Percentiles rank a stretch among this genome's conserved stretches.
Evolutionary conservation across 768 basidiomycete species (phyloP).

Genomic region (Termitomyces sp.): DNA sequence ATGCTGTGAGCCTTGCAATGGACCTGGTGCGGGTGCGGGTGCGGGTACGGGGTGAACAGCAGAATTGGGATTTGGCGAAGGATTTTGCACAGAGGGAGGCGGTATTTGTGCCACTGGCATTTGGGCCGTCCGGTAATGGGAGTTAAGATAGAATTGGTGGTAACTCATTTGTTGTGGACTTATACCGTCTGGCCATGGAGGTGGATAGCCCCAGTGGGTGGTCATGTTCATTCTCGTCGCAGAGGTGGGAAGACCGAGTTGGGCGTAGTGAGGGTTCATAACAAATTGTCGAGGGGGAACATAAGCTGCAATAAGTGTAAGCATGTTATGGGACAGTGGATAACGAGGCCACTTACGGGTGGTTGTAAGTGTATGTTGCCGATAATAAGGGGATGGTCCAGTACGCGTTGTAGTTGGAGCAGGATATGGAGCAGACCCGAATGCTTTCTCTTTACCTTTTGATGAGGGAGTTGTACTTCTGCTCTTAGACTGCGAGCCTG

Average conservation of each 20-base stretch:
- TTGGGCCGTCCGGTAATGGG: slow-evolving; percentile 37
- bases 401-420: slow-evolving; percentile 26
- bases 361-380: slow-evolving; percentile 53
- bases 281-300: slow-evolving; percentile 36
- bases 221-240: slow-evolving; percentile 42
- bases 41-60: slow-evolving; percentile 1
- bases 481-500: slow-evolving; percentile 45
- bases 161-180: slow-evolving; percentile 34
- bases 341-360: slow-evolving; percentile 27
- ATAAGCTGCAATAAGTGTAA: slow-evolving; percentile 28
- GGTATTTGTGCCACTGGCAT: slow-evolving; percentile 17
- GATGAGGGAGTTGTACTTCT: slow-evolving; percentile 45
- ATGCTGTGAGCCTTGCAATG: slow-evolving; percentile 2
- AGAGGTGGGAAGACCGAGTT: slow-evolving; percentile 50
- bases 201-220: slow-evolving; percentile 36
- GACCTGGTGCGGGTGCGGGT: slow-evolving; percentile 1
- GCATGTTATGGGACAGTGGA: background rate
- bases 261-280: slow-evolving; percentile 40
- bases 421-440: slow-evolving; percentile 21
- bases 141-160: slow-evolving; percentile 32
- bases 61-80: slow-evolving; percentile 3
- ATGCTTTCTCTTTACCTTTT: slow-evolving; percentile 37
- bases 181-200: slow-evolving; percentile 34
- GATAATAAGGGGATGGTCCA: slow-evolving; percentile 59
- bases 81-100: slow-evolving; percentile 6